Evolutionary conservation across 2,329 filamentous ascomycete species (phyloP), one percentile per base, ranked within the genome.

Genomic region (Pseudogymnoascus pannorum): DNA sequence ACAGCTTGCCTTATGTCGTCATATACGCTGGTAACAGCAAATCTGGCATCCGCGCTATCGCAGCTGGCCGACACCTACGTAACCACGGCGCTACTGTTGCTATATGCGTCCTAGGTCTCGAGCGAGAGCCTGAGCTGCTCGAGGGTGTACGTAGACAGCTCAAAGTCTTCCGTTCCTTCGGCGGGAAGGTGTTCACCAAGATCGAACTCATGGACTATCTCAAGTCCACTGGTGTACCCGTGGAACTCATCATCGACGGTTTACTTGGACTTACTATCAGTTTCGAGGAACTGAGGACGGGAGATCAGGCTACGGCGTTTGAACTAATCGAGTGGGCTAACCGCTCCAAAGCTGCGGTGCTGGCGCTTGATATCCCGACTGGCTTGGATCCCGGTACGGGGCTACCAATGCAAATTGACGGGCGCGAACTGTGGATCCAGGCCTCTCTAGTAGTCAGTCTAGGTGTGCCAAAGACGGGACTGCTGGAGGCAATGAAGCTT

Each of bases 21-120:
- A 84, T 97, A 5, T 80, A 97, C n/a, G 92, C 91, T 0, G 93
- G 94, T n/a, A 97, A 97, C 73, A 93, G 96, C 74, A 91, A 91
- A 66, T 92, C 88, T 0, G 92, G 93, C 38, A 87, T 90, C 36
- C 83, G 93, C 62, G 91, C 92, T 2, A 81, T 97, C 60, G 89
- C 91, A 12, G 92, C 92, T 3, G 92, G 88, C 26, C 85, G 94
- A 4, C 92, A 97, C 72, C 81, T 97, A 7, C 86, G 90, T 59
- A 93, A 92, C 70, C 89, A 92, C 65, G 89, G 89, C 18, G 78
- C 91, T 60, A 87, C 91, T 61, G 86, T 96, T 36, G 83, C 95
- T 51, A 81, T 96, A 5, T 94, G 91, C 64, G 81, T 97, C 6
- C 85, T 96, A 3, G 91, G 92, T 0, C 85, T 93, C 63, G 92